Base-by-base conservation (phyloP, 495 filamentous ascomycete species). In the Chlorociboria aeruginascens region DNA sequence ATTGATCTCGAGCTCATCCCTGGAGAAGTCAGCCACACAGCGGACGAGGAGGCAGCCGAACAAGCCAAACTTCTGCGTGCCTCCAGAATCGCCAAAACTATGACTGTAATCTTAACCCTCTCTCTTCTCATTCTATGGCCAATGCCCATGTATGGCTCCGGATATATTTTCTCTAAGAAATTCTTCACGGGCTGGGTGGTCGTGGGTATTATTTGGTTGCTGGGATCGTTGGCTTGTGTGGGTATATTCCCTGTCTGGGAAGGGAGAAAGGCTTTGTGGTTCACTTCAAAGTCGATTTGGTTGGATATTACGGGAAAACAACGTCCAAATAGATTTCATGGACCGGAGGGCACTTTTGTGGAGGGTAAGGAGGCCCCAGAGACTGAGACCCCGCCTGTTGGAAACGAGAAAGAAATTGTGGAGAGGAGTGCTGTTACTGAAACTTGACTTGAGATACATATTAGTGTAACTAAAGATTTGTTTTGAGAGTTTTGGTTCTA, bases 141-240 rank as follows among this genome's bases (percentile, higher is more conserved):
- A 8, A 92, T 95, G 72, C 90, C 90, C 1, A 78, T 97, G 79
- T 97, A 93, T 60, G 90, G 87, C 7, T 71, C 72, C 7, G 77
- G 76, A 16, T 97, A 97, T 59, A 69, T 60, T 25, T 89, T 89
- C 66, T 80, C 74, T 60, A 82, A 82, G 69, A 71, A 73, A 55
- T 89, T 89, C 69, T 89, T 88, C 68, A 84, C 83, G 0, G 84
- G 83, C 17, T 89, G 84, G 84, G 76, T 88, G 16, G 64, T 73
- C 38, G 81, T 89, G 0, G 85, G 82, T 0, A 78, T 89, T 28
- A 49, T 85, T 3, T 89, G 84, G 85, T 61, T 88, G 48, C 83
- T 89, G 61, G 75, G 70, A 56, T 76, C 73, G 0, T 55, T 72
- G n/a, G 39, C 33, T 39, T 45, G 14, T 29, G 54, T 60, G 0